A percentile compares a stretch with the other conserved stretches of the same genome.
Conservation (phyloP, 805 yeast species). For the Nakazawaea holstii region DNA sequence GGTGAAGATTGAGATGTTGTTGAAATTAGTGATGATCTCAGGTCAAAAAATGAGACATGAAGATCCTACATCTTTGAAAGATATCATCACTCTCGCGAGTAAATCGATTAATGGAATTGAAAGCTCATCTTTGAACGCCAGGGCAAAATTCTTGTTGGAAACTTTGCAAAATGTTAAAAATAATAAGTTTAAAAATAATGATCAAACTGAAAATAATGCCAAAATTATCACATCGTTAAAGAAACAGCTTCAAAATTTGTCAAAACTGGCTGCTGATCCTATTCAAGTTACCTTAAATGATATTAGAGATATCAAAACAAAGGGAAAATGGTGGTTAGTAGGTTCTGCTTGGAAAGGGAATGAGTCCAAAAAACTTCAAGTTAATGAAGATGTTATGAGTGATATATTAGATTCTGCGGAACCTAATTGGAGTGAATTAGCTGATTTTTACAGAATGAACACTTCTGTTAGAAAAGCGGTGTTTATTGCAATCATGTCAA, state of each 20-base stretch:
- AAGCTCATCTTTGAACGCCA: conserved; percentile 37
- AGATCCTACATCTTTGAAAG: conserved; percentile 82
- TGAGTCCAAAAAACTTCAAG: conserved; percentile 24
- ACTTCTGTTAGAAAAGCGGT: conserved; percentile 93
- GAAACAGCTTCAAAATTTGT: conserved; percentile 53
- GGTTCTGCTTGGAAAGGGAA: conserved; percentile 96
- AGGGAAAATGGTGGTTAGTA: conserved; percentile 98
- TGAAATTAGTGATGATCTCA: conserved; percentile 65
- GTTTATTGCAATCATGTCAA: conserved; percentile 91
- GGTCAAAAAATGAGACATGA: conserved; percentile 87
- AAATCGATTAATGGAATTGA: conserved; percentile 34
- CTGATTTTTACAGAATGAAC: conserved; percentile 85
- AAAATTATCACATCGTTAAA: conserved; percentile 54
- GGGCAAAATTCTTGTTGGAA: conserved; percentile 81
- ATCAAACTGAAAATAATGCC: conserved; percentile 45
- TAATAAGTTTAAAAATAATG: conserved; percentile 56
- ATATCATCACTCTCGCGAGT: conserved; percentile 61
- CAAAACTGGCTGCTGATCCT: conserved; percentile 57
- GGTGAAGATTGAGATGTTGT: conserved; percentile 67
- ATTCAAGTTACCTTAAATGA: conserved; percentile 81
- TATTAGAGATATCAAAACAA: conserved; percentile 65
- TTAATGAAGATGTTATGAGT: conserved; percentile 41
- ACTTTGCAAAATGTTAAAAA: conserved; percentile 82
- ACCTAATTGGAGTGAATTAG: conserved; percentile 87
- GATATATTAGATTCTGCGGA: conserved; percentile 64